Base-by-base conservation (phyloP, 2,329 filamentous ascomycete genomes). In the Atkinsonella texensis region DNA sequence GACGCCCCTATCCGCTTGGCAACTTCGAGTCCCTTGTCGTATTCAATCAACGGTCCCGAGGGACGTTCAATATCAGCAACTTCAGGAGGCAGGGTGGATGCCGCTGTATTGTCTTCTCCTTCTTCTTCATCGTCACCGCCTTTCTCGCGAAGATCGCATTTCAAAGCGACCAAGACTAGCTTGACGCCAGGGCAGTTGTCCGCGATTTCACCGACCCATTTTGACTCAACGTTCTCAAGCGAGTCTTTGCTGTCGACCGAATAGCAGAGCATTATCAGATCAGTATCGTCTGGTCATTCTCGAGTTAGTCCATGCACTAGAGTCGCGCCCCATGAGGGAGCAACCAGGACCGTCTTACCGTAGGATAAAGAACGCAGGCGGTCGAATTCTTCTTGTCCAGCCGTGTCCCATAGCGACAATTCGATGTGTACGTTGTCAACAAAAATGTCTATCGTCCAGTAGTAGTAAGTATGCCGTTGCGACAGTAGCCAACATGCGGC, bases 241-340 rank as follows among this genome's bases (percentile, higher is more conserved):
- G 90, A 96, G 69, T 96, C 90, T 59, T 86, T 89, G 66, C 88
- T 95, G 70, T 98, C 93, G 66, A 97, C 87, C 62, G 87, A 93
- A 72, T 97, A 98, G 75, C 93, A 98, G 60, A 98, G 87, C 86
- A 98, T 96, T 62, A 98, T 95, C 44, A 94, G 83, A 65, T 98
- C 93, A 50, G 93, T 98, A 66, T 98, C 93, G 59, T 84, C 75
- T 78, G 54, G 33, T 17, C 18, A 17, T 46, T 46, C 38, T 8
- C 40, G 20, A 49, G 51, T 59, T 45, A 58, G 58, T 35, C 11
- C 9, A 13, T 13, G 43, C 18, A 42, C 9, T n/a, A 17, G 17
- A 28, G 17, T 17, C 18, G 20, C 38, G 33, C 33, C 4, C 4
- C 28, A 28, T 31, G n/a, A 12, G 6, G 11, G 28, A 17, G 13